phyloP scores from a whole-genome alignment of 2,329 filamentous ascomycete species.

The Chaetomiaceae sp. region DNA sequence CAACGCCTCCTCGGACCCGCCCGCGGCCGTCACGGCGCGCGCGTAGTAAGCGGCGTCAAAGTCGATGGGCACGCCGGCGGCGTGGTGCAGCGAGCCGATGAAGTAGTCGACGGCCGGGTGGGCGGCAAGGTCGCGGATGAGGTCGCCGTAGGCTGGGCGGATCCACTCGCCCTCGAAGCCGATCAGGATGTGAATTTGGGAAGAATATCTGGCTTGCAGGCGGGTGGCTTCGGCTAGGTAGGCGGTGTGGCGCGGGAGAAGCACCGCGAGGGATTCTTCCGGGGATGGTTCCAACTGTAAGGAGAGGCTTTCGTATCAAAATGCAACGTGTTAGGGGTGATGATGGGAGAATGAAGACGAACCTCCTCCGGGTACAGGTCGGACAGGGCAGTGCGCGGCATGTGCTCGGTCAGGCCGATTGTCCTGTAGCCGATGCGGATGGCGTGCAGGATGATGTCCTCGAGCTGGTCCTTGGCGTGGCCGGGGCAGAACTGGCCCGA shows the following conservation, averaged over 20 bases:
- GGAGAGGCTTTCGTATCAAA: too few relatives aligned
- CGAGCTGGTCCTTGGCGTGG: constrained; percentile 79
- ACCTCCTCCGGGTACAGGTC: constrained; percentile 90
- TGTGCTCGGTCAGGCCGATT: constrained; percentile 90
- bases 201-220: constrained; percentile 63
- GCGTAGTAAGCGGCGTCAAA: constrained; percentile 66
- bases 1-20: constrained; percentile 60
- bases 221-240: constrained; percentile 72
- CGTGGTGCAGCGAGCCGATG: constrained; percentile 88
- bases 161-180: constrained; percentile 96
- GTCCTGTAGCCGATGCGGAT: constrained; percentile 72
- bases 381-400: constrained; percentile 65
- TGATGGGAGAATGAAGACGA: background rate
- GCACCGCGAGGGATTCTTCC: constrained; percentile 39
- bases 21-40: constrained; percentile 38
- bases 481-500: constrained; percentile 93
- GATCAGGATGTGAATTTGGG: constrained; percentile 70
- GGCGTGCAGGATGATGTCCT: constrained; percentile 74
- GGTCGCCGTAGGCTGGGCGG: constrained; percentile 49
- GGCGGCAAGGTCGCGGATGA: constrained; percentile 53
- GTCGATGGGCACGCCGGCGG: constrained; percentile 81
- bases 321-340: background rate
- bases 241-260: constrained; percentile 55
- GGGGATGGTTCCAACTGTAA: constrained; percentile 48
- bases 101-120: constrained; percentile 76